Evolutionary conservation across 192 early-diverging fungal genomes (phyloP), one percentile per base, ranked within the genome.

Genomic region (Coemansia sp.): DNA sequence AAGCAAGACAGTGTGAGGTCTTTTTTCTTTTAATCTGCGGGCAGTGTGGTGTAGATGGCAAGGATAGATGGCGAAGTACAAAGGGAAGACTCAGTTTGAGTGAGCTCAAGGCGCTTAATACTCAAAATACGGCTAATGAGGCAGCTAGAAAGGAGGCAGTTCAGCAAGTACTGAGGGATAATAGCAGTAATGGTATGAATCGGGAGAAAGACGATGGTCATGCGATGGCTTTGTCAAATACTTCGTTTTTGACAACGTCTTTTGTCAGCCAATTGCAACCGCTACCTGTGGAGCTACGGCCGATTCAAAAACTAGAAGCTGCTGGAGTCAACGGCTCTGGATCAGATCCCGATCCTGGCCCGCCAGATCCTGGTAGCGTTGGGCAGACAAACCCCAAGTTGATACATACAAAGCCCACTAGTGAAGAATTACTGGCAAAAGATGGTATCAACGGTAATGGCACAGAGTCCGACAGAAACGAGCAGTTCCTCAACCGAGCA

Each of bases 231-330:
- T 21, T 50, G 26, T 23, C 24, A 27, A 62, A 52, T 22, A 7
- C 49, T 21, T 49, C 57, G 21, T 56, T 28, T 32, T 27, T 79
- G 25, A 48, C 53, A 14, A 26, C 67, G 12, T 67, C 62, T n/a
- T 79, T 73, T 73, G 21, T 63, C 5, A 59, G 70, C 10, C 76
- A 79, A 49, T 61, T 79, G 48, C 56, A 58, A 19, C 71, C 76
- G 28, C 58, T 69, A 32, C 48, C 53, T 12, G 19, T 67, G 38
- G 23, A 54, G 10, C 34, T 65, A 21, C 28, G 56, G 7, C 59
- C 66, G 38, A 47, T 63, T 25, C 51, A 53, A 6, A 22, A 14
- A 0, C 51, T 14, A 5, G n/a, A 27, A 12, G 10, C 51, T 14
- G 51, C 14, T 53, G 23, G 24, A 1, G 9, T 27, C 51, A 34